Conservation (phyloP, 1,284 basidiomycete genomes). For the Phellinidium pouzarii region DNA sequence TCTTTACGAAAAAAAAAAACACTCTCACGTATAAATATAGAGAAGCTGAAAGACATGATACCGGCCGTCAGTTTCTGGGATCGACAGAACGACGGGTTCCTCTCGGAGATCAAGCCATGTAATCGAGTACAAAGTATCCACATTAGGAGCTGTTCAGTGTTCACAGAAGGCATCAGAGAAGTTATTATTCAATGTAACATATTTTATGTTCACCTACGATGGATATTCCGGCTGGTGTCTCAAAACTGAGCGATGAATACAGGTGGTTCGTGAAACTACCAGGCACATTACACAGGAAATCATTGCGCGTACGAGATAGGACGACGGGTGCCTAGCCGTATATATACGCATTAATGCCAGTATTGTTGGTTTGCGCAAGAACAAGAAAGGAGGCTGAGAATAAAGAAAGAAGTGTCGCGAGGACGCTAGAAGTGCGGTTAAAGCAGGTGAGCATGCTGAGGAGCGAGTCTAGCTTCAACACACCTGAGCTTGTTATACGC, state of each 20-base stretch:
- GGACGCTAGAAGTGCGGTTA: no score
- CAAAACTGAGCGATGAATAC: neutral
- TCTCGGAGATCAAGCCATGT: neutral
- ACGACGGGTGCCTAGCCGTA: neutral
- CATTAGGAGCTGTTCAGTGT: neutral
- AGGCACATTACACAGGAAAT: neutral
- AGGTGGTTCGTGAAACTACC: neutral
- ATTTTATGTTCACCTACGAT: neutral
- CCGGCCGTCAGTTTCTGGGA: neutral
- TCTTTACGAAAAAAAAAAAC: neutral
- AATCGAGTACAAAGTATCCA: neutral
- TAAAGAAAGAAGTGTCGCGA: no score
- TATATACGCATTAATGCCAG: neutral
- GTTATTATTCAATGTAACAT: no score
- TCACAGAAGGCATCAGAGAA: no score
- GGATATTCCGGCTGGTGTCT: neutral
- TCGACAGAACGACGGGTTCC: neutral
- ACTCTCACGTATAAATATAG: neutral
- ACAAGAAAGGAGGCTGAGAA: no score
- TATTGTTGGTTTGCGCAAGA: neutral
- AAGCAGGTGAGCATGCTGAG: no score
- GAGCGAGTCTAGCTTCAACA: no score
- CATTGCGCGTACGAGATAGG: neutral
- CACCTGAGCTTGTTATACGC: no score
- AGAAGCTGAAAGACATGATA: no score